Evolutionary conservation across 1,284 basidiomycete species (phyloP).

Genomic region (Rugosomyces carneus): DNA sequence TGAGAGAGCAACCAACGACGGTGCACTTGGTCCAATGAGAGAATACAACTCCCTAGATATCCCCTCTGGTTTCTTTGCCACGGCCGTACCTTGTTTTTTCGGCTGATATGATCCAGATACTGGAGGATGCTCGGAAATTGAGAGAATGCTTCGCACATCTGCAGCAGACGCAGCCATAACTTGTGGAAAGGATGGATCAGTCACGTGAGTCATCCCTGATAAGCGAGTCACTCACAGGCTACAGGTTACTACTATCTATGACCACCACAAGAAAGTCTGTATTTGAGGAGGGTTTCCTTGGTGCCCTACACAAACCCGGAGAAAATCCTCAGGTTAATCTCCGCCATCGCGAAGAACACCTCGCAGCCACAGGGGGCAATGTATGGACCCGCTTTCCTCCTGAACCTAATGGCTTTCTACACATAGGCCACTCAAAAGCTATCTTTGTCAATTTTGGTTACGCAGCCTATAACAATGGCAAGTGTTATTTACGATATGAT

Average conservation of each 20-base stretch:
- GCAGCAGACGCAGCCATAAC: slow-evolving; percentile 68
- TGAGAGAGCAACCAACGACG: slow-evolving; percentile 69
- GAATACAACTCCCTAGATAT: slow-evolving; percentile 92
- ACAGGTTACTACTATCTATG: too few species aligned
- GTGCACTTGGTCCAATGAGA: slow-evolving; percentile 88
- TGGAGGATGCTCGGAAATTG: slow-evolving; percentile 43
- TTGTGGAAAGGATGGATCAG: slow-evolving; percentile 10
- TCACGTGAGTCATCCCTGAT: background rate
- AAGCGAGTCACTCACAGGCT: too few species aligned
- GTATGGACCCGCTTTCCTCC: slow-evolving; percentile 98
- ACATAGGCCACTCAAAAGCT: slow-evolving; percentile 97
- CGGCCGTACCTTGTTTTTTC: slow-evolving; percentile 32
- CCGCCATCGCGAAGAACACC: slow-evolving; percentile 76
- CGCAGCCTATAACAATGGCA: slow-evolving; percentile 86
- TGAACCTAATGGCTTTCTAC: slow-evolving; percentile 95
- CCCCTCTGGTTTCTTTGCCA: slow-evolving; percentile 73
- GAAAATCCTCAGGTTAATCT: slow-evolving; percentile 87
- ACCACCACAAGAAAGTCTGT: slow-evolving; percentile 55
- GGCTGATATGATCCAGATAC: slow-evolving; percentile 35
- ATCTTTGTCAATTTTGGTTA: slow-evolving; percentile 99
- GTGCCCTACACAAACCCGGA: slow-evolving; percentile 89
- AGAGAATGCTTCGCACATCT: slow-evolving; percentile 78
- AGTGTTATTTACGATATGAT: slow-evolving; percentile 93
- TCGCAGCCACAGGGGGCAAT: slow-evolving; percentile 74
- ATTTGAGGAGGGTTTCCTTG: slow-evolving; percentile 95